Evolutionary conservation across 177 flowering plant species (phyloP).

Genomic region (Vitis hybrid): DNA sequence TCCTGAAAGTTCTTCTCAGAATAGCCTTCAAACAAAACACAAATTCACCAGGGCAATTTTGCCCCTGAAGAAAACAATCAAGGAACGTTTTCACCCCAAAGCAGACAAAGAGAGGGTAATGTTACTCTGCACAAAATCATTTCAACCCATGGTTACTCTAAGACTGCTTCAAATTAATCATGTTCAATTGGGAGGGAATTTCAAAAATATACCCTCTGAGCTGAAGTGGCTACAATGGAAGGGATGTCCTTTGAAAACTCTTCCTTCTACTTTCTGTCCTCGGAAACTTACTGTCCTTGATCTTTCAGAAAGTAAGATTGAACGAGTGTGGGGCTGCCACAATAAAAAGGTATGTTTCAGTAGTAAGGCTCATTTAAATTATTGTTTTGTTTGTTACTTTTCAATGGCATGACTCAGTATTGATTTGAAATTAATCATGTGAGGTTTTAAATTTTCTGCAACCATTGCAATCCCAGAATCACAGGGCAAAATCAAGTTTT

Average conservation of each 20-base stretch:
- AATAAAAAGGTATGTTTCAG: slow-evolving; percentile 2
- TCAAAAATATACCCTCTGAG: slow-evolving; percentile 28
- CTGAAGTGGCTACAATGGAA: slow-evolving; percentile 51
- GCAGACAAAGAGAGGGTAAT: slow-evolving; percentile 10
- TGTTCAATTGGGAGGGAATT: slow-evolving; percentile 31
- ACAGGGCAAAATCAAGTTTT: no score
- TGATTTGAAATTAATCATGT: no score
- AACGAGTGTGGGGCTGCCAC: slow-evolving; percentile 19
- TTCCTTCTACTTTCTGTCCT: slow-evolving; percentile 28
- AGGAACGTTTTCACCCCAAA: slow-evolving; percentile 2
- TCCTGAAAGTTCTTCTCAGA: slow-evolving; percentile 1
- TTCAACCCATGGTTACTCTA: slow-evolving; percentile 29
- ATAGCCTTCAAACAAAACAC: slow-evolving; percentile 2
- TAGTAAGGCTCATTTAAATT: no score
- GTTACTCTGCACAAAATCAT: slow-evolving; percentile 13
- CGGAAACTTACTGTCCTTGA: slow-evolving; percentile 41
- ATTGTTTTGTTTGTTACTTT: no score
- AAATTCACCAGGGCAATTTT: slow-evolving; percentile 4
- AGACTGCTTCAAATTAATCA: slow-evolving; percentile 45
- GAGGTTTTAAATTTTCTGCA: no score
- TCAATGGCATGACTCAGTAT: no score
- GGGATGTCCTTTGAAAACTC: slow-evolving; percentile 32
- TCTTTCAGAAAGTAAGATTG: slow-evolving; percentile 39
- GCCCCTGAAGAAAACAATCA: slow-evolving; percentile 12
- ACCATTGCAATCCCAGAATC: no score